Conservation (phyloP, 768 basidiomycete species). For the Cystofilobasidium ferigula region DNA sequence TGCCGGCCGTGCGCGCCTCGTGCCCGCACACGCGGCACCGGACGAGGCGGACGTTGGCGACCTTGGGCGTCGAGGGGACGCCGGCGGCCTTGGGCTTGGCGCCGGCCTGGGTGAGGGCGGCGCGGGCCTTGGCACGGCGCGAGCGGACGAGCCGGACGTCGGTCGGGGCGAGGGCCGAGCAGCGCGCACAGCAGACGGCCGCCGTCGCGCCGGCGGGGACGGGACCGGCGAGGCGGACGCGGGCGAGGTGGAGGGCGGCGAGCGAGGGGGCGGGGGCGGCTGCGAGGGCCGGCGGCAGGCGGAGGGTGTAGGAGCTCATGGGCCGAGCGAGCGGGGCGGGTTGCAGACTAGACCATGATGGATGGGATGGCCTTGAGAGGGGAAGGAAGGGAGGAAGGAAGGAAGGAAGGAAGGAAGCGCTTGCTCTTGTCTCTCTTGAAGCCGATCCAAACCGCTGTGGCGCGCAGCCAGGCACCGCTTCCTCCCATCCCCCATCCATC, state of each 20-base stretch:
- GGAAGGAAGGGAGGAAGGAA: too few relatives aligned
- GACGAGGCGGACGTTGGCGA: background rate
- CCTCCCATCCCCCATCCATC: too few relatives aligned
- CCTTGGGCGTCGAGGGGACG: background rate
- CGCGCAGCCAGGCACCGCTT: too few relatives aligned
- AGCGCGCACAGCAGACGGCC: background rate
- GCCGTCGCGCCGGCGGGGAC: background rate
- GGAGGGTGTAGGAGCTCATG: background rate
- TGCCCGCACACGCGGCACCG: slow-evolving; percentile 1
- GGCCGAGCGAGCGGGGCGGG: too few relatives aligned
- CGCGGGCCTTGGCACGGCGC: background rate
- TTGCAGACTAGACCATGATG: too few relatives aligned
- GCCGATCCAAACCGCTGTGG: too few relatives aligned
- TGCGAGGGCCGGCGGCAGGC: background rate
- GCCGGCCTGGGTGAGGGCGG: background rate
- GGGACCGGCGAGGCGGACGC: background rate
- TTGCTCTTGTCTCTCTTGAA: too few relatives aligned
- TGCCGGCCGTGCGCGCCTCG: background rate
- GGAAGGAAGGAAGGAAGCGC: too few relatives aligned
- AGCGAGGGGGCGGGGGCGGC: background rate
- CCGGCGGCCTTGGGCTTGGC: background rate
- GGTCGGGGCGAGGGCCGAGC: background rate
- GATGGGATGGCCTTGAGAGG: too few relatives aligned
- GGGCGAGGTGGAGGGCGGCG: background rate
- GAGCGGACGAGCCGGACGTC: background rate